Base-by-base conservation (phyloP, 139 green algal genomes). In the Pleodorina starrii region DNA sequence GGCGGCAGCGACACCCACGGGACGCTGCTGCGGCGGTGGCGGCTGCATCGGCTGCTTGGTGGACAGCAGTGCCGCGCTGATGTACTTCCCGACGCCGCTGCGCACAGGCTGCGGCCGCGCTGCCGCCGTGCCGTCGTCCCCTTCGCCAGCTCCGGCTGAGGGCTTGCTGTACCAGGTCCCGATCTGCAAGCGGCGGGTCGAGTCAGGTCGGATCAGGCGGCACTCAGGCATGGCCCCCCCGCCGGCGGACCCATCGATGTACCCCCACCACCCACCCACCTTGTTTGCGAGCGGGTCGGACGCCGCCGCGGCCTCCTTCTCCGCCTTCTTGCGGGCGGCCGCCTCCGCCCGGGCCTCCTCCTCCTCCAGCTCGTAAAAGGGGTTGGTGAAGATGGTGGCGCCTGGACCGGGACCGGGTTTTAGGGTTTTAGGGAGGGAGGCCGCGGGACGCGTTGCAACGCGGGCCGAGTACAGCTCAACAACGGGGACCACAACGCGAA, bases 331-430 rank as follows among this genome's bases (percentile, higher is more conserved):
- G 36, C 76, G 77, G 2, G 44, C 76, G 42, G 93, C 93, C 36
- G 91, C 94, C 50, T 94, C 92, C 59, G 74, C 86, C 81, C 94
- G 91, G 16, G 89, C 80, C 88, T 98, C 92, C 59, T 95, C 94
- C 63, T 97, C 93, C 44, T 96, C 91, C 91, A 97, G 90, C 40
- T 99, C 97, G 68, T 93, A 94, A 90, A 97, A 99, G 17, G 97
- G 97, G 91, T 99, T 98, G 25, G 95, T 95, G 92, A 99, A 99
- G n/a, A 99, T 92, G 42, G 92, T 95, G 29, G 91, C 92, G 11
- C 92, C 92, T 68, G 89, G 32, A 25, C 68, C 10, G 51, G 35
- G n/a, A n/a, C n/a, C n/a, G n/a, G n/a, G n/a, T n/a, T n/a, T n/a
- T n/a, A n/a, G n/a, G n/a, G n/a, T n/a, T n/a, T n/a, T n/a, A n/a